phyloP scores from a whole-genome alignment of 768 basidiomycete species.

The Tulasnella sp. region DNA sequence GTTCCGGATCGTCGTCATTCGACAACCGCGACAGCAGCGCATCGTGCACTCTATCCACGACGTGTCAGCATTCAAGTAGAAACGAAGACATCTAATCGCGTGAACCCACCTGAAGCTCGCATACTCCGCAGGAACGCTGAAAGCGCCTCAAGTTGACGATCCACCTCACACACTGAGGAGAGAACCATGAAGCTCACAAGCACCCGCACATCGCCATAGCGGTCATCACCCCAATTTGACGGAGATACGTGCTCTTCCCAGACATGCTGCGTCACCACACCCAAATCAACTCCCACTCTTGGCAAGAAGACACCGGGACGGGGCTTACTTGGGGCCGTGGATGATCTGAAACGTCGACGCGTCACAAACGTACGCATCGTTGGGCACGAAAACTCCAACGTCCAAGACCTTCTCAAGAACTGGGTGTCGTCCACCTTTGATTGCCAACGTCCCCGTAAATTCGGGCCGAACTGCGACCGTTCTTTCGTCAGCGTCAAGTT shows the following conservation, averaged over 20 bases:
- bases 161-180: slow-evolving; percentile 1
- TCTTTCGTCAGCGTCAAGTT: not conserved
- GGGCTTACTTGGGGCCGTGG: slow-evolving; percentile 81
- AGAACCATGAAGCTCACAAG: slow-evolving; percentile 44
- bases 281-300: not conserved
- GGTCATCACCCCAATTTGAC: slow-evolving; percentile 77
- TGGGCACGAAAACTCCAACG: slow-evolving; percentile 70
- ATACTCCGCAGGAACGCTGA: slow-evolving; percentile 81
- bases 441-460: slow-evolving; percentile 82
- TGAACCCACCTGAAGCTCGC: slow-evolving; percentile 69
- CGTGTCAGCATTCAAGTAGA: not conserved
- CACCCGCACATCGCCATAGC: slow-evolving; percentile 88
- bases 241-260: slow-evolving; percentile 91
- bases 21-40: slow-evolving; percentile 81
- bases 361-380: slow-evolving; percentile 85
- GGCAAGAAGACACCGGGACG: too few relatives aligned
- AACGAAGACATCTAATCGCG: not conserved
- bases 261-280: slow-evolving; percentile 53
- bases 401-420: slow-evolving; percentile 71
- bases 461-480: slow-evolving; percentile 71
- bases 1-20: slow-evolving; percentile 91
- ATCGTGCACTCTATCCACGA: slow-evolving; percentile 62
- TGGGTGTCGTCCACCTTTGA: slow-evolving; percentile 87
- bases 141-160: slow-evolving; percentile 27
- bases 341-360: slow-evolving; percentile 86